Evolutionary conservation across 2,329 filamentous ascomycete genomes (phyloP), one percentile per base, ranked within the genome.

Genomic region (Aspergillus fumigatiaffinis): DNA sequence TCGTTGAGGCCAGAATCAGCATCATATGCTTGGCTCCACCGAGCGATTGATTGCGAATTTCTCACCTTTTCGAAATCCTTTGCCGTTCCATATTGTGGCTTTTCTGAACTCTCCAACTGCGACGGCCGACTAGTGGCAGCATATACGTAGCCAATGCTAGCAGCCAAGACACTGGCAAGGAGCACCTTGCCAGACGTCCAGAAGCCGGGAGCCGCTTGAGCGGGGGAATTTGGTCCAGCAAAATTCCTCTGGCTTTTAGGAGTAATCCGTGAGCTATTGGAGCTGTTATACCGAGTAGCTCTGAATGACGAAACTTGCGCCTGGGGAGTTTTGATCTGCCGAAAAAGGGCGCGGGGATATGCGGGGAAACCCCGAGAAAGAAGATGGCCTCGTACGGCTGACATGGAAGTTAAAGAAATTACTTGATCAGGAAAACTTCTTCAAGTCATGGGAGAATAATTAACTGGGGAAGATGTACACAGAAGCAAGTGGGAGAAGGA

Each of bases 121-220:
- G 65, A 60, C 57, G 68, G 42, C 25, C 62, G 54, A 61, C 77
- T 76, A 53, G 74, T 77, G 55, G 74, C 71, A 23, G 82, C 81
- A 55, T 78, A 77, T 14, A 76, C 69, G 62, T 84, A 85, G 3
- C 82, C 79, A n/a, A 81, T 66, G 10, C 79, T 77, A 28, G 78
- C 80, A 20, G 80, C 79, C 51, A 82, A 77, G 28, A 77, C 76
- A 50, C 80, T 76, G 50, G 81, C 70, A 17, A 83, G 68, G 2
- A 83, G 58, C 4, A 79, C 80, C 47, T 78, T 74, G 20, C 75
- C 70, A 2, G 79, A 78, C 2, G 76, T 79, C 81, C 73, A 73
- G 47, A 80, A 80, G 8, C 56, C 59, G 0, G 64, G 48, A 1
- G 62, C 28, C 32, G 53, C 52, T 7, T 52, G 50, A 12, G 59